Evolutionary conservation across 345 rosid genomes (phyloP), one percentile per base, ranked within the genome.

Genomic region (Eucalyptus pauciflora): DNA sequence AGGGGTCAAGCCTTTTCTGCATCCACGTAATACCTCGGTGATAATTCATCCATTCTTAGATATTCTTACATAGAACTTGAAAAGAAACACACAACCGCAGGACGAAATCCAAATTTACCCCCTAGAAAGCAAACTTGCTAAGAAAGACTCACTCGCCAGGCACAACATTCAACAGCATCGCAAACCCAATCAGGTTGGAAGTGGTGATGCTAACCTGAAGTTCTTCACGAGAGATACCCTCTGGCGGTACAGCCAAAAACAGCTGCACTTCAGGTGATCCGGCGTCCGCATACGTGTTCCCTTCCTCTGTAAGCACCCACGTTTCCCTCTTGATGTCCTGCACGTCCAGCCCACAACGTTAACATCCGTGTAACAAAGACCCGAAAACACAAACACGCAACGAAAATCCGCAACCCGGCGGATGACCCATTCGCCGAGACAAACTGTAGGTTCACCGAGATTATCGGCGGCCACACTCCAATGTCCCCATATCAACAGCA

Each of bases 181-280:
- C 69, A 50, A 24, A 22, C 51, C 22, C 41, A n/a, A 43, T 37
- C 50, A 24, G 17, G 17, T 41, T 3, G 3, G 4, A 62, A 86
- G n/a, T 4, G 56, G 20, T 50, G 27, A 83, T 7, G 24, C 46
- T 54, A 89, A 96, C 99, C 99, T 95, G 95, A 43, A 97, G 91
- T 71, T 96, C 98, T 22, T 94, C 97, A 71, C 94, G 95, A 6
- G 96, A 64, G 49, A 96, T 94, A 93, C 98, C 98, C 91, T 94
- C 94, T 0, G 88, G 87, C 10, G 99, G 95, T 87, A 95, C 89
- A 37, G 98, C 98, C 93, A 92, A 91, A 91, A 97, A 97, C 56
- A 98, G 93, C 50, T 95, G 98, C 29, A 94, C 93, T 89, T 97
- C 99, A 7, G 99, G 99, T 2, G 99, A 95, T 41, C 99, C 99